Evolutionary conservation across 2,329 filamentous ascomycete genomes (phyloP), one percentile per base, ranked within the genome.

Genomic region (Fusarium newnesense): DNA sequence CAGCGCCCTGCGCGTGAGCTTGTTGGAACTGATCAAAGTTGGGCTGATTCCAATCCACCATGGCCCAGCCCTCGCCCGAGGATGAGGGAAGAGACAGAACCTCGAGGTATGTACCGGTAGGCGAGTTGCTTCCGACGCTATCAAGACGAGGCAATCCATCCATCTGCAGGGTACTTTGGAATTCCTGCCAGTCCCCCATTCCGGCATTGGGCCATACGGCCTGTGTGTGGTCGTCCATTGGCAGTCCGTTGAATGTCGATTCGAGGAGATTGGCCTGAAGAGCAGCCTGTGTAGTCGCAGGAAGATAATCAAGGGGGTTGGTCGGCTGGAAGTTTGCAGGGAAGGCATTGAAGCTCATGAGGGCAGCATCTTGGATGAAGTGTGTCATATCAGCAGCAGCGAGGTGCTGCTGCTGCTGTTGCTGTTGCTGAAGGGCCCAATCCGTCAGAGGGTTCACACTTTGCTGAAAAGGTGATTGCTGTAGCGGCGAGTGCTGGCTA

Each of bases 41-140:
- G 69, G 90, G 91, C 68, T 92, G 90, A 67, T 91, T 91, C 80
- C 90, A 89, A 74, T 96, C 93, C 64, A 98, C 91, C 74, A 93
- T 89, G 57, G 90, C 91, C 95, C 95, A 98, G 65, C 94, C 94
- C 76, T 95, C 94, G 76, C 97, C 95, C 78, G 93, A 94, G 73
- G 94, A 94, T 63, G 91, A 92, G 30, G 90, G 88, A 47, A 97
- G 85, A 11, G 96, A 98, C 56, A 96, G 85, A 39, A 97, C 93
- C 82, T 98, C 95, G 52, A 97, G 85, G 81, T 94, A 95, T 69
- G 89, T 85, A 49, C 83, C 83, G 5, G 83, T 85, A 26, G 84
- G 84, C 16, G 84, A 85, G 64, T 83, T 84, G 78, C 84, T 85
- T 58, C 84, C 84, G 42, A 85, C 83, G 56, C 83, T 85, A 30